Percentiles rank a stretch among this genome's conserved stretches.
phyloP scores from a whole-genome alignment of 208 protist genomes.

The Leishmania tarentolae region DNA sequence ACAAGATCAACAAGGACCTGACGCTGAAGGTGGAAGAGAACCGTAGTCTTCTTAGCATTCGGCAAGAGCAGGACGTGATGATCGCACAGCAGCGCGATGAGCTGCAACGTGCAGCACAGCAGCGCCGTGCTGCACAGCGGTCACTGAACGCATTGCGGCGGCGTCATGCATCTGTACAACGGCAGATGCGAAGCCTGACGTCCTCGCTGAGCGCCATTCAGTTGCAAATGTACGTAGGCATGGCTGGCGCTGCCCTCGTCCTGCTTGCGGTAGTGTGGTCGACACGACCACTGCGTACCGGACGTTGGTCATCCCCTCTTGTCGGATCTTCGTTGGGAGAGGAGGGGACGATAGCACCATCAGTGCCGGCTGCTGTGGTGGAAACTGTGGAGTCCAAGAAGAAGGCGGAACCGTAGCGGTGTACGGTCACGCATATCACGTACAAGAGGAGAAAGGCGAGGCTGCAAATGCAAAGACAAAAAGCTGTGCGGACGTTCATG shows the following conservation, averaged over 20 bases:
- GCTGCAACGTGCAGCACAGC: conserved; percentile 19
- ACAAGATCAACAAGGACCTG: conserved; percentile 18
- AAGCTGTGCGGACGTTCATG: not conserved
- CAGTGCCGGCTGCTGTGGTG: not conserved
- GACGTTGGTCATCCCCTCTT: not conserved
- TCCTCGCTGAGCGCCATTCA: conserved; percentile 17
- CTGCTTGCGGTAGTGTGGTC: conserved; percentile 23
- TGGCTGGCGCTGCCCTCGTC: conserved; percentile 15
- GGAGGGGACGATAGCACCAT: not conserved
- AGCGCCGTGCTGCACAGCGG: conserved; percentile 18
- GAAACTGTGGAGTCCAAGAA: not conserved
- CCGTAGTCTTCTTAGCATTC: conserved; percentile 3
- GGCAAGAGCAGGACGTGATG: conserved; percentile 23
- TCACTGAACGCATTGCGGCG: conserved; percentile 12
- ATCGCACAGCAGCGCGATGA: conserved; percentile 20
- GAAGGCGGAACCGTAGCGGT: not conserved
- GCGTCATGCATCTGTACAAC: conserved; percentile 17
- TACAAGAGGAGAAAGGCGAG: not conserved
- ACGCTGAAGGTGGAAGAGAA: conserved; percentile 16
- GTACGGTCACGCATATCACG: not conserved
- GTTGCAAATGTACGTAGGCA: conserved; percentile 19
- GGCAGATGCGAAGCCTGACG: conserved; percentile 19
- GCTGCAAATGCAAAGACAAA: not conserved
- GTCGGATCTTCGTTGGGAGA: not conserved
- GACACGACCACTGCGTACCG: conserved; percentile 11